Evolutionary conservation across 495 filamentous ascomycete genomes (phyloP), one percentile per base, ranked within the genome.

Genomic region (Neurospora sp.): DNA sequence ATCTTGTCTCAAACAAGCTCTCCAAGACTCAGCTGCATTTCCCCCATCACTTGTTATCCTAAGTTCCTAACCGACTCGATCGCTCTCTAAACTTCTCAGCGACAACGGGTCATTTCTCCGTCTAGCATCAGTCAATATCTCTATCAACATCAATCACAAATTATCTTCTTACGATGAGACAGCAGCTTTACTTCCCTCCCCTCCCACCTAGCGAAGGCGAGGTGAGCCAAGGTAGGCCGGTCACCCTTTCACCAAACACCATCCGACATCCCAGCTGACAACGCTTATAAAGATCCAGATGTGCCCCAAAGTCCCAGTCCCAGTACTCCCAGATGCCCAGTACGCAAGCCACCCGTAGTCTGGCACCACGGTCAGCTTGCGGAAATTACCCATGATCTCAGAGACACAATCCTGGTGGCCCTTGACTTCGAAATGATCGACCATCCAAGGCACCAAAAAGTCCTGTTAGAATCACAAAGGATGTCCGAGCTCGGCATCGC

Each of bases 81-180:
- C 54, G 2, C 54, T 31, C 12, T 8, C 1, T 0, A 2, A 14
- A 8, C 1, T 12, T 16, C 11, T 0, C 12, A 0, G 0, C 23
- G 2, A 62, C 0, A 31, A 7, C 5, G 0, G 5, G 23, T 1
- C 12, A 62, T 62, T 5, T 2, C 11, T 7, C 6, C 12, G 8
- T 1, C 23, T 8, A 27, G 54, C 20, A 5, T 16, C 23, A 31
- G 16, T 16, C 20, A 31, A 2, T 31, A 62, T 14, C 12, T 60
- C 23, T 60, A 62, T 62, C 12, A 31, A 4, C 23, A 31, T 2
- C 23, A 7, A 7, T 60, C 5, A 5, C 46, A 23, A 1, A 6
- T 16, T 16, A 14, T 31, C 16, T 1, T 16, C 5, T 31, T 31
- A 16, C 2, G 12, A 62, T 31, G 54, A 4, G 2, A 62, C 16